phyloP scores from a whole-genome alignment of 1,284 basidiomycete genomes.

The Crucibulum cyathiforme region DNA sequence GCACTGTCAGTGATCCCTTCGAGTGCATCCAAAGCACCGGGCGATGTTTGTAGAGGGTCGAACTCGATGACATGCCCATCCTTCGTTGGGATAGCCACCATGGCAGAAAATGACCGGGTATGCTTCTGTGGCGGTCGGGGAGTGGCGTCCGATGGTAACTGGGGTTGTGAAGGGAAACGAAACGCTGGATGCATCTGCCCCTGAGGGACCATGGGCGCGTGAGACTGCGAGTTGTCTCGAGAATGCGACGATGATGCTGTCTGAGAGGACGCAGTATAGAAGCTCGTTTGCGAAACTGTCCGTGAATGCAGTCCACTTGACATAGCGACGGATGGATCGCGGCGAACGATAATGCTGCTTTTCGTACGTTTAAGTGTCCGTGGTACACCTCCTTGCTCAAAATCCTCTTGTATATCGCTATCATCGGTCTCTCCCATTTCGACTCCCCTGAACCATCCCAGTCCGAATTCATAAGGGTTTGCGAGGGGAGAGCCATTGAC shows the following conservation, averaged over 20 bases:
- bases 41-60: conserved; percentile 74
- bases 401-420: conserved; percentile 27
- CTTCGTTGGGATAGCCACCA: conserved; percentile 72
- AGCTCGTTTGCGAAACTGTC: conserved; percentile 53
- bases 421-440: conserved; percentile 45
- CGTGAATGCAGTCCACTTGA: conserved; percentile 49
- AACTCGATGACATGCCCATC: conserved; percentile 82
- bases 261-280: conserved; percentile 42
- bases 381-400: conserved; percentile 19
- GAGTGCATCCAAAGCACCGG: conserved; percentile 69
- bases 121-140: conserved; percentile 37
- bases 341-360: conserved; percentile 68
- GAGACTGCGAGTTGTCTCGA: conserved; percentile 48
- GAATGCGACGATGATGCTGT: conserved; percentile 49
- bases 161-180: conserved; percentile 36
- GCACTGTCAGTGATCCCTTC: conserved; percentile 79
- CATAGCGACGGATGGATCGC: conserved; percentile 57
- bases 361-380: conserved; percentile 54
- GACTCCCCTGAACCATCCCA: conserved; percentile 53
- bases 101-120: conserved; percentile 49
- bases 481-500: conserved; percentile 78
- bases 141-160: conserved; percentile 27
- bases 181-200: conserved; percentile 26
- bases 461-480: conserved; percentile 70
- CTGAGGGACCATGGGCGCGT: conserved; percentile 17